A percentile compares a stretch with the other conserved stretches of the same genome.
Evolutionary conservation across 192 early-diverging fungal genomes (phyloP).

Genomic region (Coemansia sp.): DNA sequence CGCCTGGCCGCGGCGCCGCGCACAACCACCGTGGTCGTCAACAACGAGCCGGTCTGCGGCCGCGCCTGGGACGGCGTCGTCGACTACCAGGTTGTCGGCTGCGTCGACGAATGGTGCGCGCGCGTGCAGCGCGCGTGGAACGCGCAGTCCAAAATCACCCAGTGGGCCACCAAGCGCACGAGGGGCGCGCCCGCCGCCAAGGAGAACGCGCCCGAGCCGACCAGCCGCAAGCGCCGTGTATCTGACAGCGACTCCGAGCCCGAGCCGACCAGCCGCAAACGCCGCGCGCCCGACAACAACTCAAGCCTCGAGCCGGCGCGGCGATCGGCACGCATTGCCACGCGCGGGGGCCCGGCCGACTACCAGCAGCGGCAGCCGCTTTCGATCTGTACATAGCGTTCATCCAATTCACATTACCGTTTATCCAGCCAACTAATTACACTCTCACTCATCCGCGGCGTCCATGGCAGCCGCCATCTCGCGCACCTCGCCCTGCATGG

Average conservation of each 20-base stretch:
- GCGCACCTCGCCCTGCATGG: slow-evolving; percentile 38
- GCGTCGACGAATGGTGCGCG: slow-evolving; percentile 47
- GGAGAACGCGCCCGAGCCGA: not conserved
- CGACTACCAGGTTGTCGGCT: slow-evolving; percentile 48
- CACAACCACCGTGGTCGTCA: slow-evolving; percentile 35
- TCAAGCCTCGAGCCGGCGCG: too few relatives aligned
- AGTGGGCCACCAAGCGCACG: slow-evolving; percentile 34
- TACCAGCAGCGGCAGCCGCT: slow-evolving; percentile 5
- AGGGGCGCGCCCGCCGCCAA: not conserved
- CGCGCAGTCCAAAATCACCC: slow-evolving; percentile 44
- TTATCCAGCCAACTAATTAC: not conserved
- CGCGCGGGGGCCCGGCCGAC: slow-evolving; percentile 8
- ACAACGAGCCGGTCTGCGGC: slow-evolving; percentile 50
- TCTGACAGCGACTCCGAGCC: too few relatives aligned
- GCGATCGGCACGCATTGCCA: slow-evolving; percentile 37
- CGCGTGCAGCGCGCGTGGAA: slow-evolving; percentile 35
- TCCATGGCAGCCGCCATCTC: slow-evolving; percentile 46
- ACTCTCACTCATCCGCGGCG: not conserved
- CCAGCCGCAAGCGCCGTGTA: too few relatives aligned
- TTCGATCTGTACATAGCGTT: slow-evolving; percentile 25
- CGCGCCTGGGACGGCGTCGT: slow-evolving; percentile 45
- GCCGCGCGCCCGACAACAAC: too few relatives aligned
- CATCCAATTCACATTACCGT: not conserved
- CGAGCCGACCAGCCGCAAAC: too few relatives aligned
- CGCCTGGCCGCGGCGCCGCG: slow-evolving; percentile 32